Evolutionary conservation across 73 alveolate genomes (phyloP).

Genomic region (Paramecium bursaria): DNA sequence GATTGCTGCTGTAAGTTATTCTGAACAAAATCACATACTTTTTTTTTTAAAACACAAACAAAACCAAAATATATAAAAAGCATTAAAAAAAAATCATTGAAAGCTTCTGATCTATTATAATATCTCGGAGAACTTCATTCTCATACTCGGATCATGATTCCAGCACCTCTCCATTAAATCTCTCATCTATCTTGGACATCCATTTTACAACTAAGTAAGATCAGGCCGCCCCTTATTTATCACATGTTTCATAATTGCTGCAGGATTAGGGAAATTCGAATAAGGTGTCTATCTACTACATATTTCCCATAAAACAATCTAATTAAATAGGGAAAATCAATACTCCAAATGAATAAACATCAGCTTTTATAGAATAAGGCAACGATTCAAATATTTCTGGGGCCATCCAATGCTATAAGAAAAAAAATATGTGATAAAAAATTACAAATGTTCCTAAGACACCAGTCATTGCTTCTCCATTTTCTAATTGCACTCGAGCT

Average conservation of each 20-base stretch:
- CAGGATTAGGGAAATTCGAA: constrained; percentile 64
- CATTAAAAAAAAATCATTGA: constrained; percentile 7
- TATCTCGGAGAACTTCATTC: neutral
- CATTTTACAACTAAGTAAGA: constrained; percentile 21
- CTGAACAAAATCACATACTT: no score
- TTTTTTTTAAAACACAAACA: no score
- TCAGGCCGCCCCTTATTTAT: constrained; percentile 66
- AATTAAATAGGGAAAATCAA: neutral
- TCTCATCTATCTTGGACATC: constrained; percentile 20
- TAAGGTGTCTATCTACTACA: constrained; percentile 94
- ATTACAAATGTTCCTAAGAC: constrained; percentile 77
- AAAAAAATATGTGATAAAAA: constrained; percentile 15
- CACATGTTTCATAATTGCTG: constrained; percentile 62
- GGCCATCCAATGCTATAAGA: constrained; percentile 98
- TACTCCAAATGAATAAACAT: constrained; percentile 96
- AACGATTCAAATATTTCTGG: constrained; percentile 94
- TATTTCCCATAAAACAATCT: constrained; percentile 95
- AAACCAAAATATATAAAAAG: no score
- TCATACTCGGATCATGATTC: constrained; percentile 14
- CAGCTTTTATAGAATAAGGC: constrained; percentile 94
- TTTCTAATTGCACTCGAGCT: constrained; percentile 79
- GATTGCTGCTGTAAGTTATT: no score
- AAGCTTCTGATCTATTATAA: neutral
- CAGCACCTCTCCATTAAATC: constrained; percentile 38
- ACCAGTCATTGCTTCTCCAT: constrained; percentile 79